A percentile compares a stretch with the other conserved stretches of the same genome.
These are phyloP conservation scores for Phaeosphaeriaceae sp. DNA, from an alignment of 2,329 filamentous ascomycete species.

Conservation along the genomic window DNA sequence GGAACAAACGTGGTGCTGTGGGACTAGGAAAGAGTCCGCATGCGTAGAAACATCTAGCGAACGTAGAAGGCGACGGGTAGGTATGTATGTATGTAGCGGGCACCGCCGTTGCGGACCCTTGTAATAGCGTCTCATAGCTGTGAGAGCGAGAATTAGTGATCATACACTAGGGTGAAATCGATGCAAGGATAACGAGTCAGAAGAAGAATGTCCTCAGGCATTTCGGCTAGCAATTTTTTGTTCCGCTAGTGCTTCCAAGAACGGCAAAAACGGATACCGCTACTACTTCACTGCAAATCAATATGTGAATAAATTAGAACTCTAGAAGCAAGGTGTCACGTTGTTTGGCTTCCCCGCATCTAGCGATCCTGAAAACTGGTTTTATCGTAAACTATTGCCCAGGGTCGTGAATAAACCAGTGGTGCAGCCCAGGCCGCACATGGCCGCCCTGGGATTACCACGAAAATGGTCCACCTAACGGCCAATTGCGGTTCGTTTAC, in stretches of 20 bases:
- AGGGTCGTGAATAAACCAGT: slow-evolving; percentile 14
- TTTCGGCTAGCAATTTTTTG: slow-evolving; percentile 6
- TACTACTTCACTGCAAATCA: not conserved
- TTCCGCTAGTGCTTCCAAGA: not conserved
- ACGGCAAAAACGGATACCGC: not conserved
- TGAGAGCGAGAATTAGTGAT: slow-evolving; percentile 1
- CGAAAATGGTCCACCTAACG: not conserved
- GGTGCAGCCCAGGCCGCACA: slow-evolving; percentile 6
- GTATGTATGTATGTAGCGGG: not conserved
- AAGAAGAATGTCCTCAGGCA: slow-evolving; percentile 7
- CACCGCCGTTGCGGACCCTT: not conserved
- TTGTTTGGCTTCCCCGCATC: slow-evolving; percentile 12
- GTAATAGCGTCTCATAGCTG: not conserved
- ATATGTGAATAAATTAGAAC: slow-evolving; percentile 4
- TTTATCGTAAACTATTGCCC: not conserved
- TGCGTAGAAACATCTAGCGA: not conserved
- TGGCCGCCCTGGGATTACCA: not conserved
- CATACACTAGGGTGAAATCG: slow-evolving; percentile 2
- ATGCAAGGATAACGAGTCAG: slow-evolving; percentile 24
- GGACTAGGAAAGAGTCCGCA: not conserved
- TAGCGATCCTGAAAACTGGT: slow-evolving; percentile 3
- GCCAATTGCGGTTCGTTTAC: not conserved
- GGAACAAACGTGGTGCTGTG: slow-evolving; percentile 6
- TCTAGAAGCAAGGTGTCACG: slow-evolving; percentile 1
- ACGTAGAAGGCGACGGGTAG: not conserved